phyloP scores from a whole-genome alignment of 2,329 filamentous ascomycete genomes.

The Biscogniauxia sp. region DNA sequence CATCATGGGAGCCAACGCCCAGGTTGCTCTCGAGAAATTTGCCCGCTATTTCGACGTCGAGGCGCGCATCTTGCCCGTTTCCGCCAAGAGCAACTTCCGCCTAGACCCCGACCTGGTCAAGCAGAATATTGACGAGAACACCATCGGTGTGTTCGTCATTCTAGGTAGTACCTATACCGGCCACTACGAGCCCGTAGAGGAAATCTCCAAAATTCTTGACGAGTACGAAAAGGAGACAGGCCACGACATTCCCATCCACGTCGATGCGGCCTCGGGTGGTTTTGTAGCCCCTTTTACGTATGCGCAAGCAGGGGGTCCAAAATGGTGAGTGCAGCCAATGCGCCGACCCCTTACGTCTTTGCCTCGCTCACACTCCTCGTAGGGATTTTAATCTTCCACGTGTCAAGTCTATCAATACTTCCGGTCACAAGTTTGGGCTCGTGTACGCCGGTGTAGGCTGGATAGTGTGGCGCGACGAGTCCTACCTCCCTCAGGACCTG shows the following conservation, averaged over 20 bases:
- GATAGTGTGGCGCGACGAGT: constrained; percentile 67
- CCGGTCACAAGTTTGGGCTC: constrained; percentile 57
- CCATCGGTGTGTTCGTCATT: constrained; percentile 73
- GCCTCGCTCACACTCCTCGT: background rate
- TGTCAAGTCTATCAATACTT: constrained; percentile 65
- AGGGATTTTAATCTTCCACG: constrained; percentile 60
- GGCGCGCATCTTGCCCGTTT: constrained; percentile 62
- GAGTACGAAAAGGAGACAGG: constrained; percentile 61
- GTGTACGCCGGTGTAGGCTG: constrained; percentile 67
- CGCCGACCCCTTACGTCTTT: background rate
- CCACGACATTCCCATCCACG: constrained; percentile 65
- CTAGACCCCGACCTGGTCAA: constrained; percentile 63
- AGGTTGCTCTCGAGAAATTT: constrained; percentile 72
- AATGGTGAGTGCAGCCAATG: constrained; percentile 47
- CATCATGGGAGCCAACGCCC: constrained; percentile 71
- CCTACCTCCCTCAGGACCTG: constrained; percentile 63
- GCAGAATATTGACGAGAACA: constrained; percentile 71
- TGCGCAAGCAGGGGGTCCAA: constrained; percentile 52
- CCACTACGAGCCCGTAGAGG: constrained; percentile 70
- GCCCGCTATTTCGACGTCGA: constrained; percentile 74
- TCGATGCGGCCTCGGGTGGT: constrained; percentile 60
- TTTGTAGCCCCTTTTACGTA: constrained; percentile 62
- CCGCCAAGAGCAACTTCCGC: constrained; percentile 56
- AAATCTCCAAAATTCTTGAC: constrained; percentile 64
- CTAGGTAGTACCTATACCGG: constrained; percentile 72